Evolutionary conservation across 2,329 filamentous ascomycete species (phyloP).

Genomic region (Fusarium euwallaceae): DNA sequence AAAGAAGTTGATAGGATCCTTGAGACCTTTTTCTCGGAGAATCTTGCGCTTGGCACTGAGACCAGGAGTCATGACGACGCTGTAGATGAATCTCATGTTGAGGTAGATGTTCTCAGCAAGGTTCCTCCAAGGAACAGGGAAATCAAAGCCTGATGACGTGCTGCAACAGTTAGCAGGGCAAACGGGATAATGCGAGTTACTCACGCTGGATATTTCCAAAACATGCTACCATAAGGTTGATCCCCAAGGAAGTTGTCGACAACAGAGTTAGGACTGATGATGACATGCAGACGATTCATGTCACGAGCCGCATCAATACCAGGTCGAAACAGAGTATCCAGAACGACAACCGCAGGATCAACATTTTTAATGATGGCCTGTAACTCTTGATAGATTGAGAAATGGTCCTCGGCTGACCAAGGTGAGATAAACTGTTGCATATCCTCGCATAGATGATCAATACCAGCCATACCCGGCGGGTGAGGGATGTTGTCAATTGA

Average conservation of each 20-base stretch:
- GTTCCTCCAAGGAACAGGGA: constrained; percentile 57
- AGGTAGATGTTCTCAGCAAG: constrained; percentile 51
- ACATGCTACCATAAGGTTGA: constrained; percentile 29
- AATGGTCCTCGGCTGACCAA: constrained; percentile 49
- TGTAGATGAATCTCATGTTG: constrained; percentile 49
- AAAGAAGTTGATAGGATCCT: constrained; percentile 40
- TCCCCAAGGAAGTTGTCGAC: constrained; percentile 35
- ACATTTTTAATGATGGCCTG: constrained; percentile 46
- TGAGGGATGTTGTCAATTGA: constrained; percentile 31
- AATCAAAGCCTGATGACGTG: constrained; percentile 57
- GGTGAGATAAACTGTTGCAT: constrained; percentile 45
- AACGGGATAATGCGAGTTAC: not conserved
- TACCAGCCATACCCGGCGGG: constrained; percentile 39
- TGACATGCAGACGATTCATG: constrained; percentile 47
- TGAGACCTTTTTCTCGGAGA: constrained; percentile 37
- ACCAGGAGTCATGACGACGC: constrained; percentile 45
- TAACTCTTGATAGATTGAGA: constrained; percentile 44
- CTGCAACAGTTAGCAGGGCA: constrained; percentile 41
- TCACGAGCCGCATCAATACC: constrained; percentile 43
- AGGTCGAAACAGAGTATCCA: constrained; percentile 51
- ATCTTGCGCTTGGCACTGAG: constrained; percentile 38
- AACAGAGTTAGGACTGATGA: constrained; percentile 60
- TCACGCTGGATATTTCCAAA: constrained; percentile 44
- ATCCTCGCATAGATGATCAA: constrained; percentile 28
- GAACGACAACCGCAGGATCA: constrained; percentile 50